A percentile compares a stretch with the other conserved stretches of the same genome.
These are phyloP conservation scores for Silene uniflora DNA, from an alignment of 148 eudicot species.

Conservation along the genomic window DNA sequence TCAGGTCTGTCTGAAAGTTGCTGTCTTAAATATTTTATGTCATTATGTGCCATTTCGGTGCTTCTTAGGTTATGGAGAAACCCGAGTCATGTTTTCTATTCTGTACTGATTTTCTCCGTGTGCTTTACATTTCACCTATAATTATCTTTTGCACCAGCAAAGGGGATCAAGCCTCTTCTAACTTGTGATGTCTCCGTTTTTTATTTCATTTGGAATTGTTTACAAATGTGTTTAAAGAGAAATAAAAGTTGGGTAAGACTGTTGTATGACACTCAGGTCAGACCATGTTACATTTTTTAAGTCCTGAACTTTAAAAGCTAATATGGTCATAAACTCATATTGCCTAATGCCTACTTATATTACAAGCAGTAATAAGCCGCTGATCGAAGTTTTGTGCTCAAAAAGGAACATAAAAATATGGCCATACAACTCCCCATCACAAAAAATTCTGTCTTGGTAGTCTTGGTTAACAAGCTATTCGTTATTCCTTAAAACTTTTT, in stretches of 20 bases:
- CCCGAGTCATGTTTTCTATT: background rate
- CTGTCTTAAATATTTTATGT: too few relatives aligned
- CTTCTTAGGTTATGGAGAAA: background rate
- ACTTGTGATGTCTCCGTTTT: background rate
- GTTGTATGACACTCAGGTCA: background rate
- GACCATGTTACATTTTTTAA: background rate
- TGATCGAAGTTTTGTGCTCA: too few relatives aligned
- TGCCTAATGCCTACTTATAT: too few relatives aligned
- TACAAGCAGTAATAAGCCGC: too few relatives aligned
- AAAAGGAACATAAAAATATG: background rate
- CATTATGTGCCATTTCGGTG: background rate
- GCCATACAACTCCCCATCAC: background rate
- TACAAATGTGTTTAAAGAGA: background rate
- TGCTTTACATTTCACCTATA: background rate
- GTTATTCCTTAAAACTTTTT: background rate
- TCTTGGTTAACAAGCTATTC: background rate
- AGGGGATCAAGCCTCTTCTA: background rate
- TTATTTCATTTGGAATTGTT: background rate
- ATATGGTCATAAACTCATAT: too few relatives aligned
- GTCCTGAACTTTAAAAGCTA: background rate
- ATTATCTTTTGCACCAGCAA: background rate
- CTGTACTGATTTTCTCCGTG: background rate
- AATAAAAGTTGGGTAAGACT: background rate
- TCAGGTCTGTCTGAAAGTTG: conserved; percentile 74
- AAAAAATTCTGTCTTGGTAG: background rate